Base-by-base conservation (phyloP, 2,329 filamentous ascomycete species). In the Nothomitra cinnamomea region DNA sequence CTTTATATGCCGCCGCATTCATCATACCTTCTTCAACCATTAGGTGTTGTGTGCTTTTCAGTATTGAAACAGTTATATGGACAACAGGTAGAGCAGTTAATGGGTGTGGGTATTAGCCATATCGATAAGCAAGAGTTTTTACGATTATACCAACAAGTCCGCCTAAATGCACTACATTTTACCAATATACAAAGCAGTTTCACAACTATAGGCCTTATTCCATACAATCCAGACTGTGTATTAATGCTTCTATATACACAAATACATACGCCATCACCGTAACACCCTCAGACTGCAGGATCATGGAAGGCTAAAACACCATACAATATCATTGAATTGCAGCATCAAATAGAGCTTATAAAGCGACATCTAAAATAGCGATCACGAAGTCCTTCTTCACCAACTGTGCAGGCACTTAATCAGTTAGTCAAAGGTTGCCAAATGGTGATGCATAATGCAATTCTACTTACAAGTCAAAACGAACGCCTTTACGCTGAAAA, bases 91-190 rank as follows among this genome's bases (percentile, higher is more conserved):
- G 55, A 61, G 53, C 53, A 48, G n/a, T 61, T 65, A 47, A 63
- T 64, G 13, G 57, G 60, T 52, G 45, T 55, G 50, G 36, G 59
- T 54, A 62, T 65, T 50, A 63, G 62, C 55, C 57, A 64, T 51
- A 65, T 67, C 56, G 62, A 53, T 17, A 65, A 64, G 54, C 49
- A 56, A n/a, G 60, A 62, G 25, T 63, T 63, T 56, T 55, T 61
- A 55, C 56, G 57, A 54, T 58, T 58, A 52, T 66, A 64, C 57
- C 55, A 57, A 24, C 57, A 57, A 41, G 63, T 63, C 25, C 63
- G 59, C 59, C 50, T 56, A 13, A n/a, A 57, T 41, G 55, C 59
- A 53, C 58, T 67, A 52, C 66, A 58, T 49, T 12, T 54, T 51
- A 51, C 57, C 53, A 67, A 66, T 55, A 61, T 62, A 50, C 41